Evolutionary conservation across 228 moss, liverwort and hornwort species (phyloP).

Genomic region (Sphagnum magellanicum): DNA sequence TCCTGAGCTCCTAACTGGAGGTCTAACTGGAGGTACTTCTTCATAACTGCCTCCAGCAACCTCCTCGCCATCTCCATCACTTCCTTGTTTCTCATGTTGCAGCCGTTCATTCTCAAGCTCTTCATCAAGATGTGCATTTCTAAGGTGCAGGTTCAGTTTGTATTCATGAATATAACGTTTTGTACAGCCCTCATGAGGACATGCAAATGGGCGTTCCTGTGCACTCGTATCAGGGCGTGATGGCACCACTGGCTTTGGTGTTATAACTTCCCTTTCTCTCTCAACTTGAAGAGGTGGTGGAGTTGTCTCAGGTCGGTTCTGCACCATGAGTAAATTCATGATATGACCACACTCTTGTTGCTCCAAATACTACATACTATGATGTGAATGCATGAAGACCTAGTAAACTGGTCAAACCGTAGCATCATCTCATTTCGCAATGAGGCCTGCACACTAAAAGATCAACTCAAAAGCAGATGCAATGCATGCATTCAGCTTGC

Average conservation of each 20-base stretch:
- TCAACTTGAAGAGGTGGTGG: constrained; percentile 43
- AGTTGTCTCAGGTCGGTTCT: too few relatives aligned
- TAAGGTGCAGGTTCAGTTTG: constrained; percentile 88
- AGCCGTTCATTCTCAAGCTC: constrained; percentile 26
- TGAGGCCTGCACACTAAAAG: too few relatives aligned
- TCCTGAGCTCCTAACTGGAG: constrained; percentile 24
- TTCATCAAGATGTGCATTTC: constrained; percentile 61
- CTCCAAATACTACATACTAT: too few relatives aligned
- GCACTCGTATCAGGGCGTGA: constrained; percentile 14
- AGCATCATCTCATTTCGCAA: too few relatives aligned
- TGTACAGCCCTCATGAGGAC: constrained; percentile 74
- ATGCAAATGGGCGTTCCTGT: constrained; percentile 74
- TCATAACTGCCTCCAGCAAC: constrained; percentile 67
- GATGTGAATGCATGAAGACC: too few relatives aligned
- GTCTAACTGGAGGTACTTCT: constrained; percentile 24
- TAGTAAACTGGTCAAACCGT: too few relatives aligned
- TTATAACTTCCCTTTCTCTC: constrained; percentile 16
- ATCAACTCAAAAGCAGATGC: too few relatives aligned
- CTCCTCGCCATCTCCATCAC: constrained; percentile 54
- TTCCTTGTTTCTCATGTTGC: constrained; percentile 34
- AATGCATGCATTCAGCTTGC: too few relatives aligned
- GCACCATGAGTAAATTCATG: too few relatives aligned
- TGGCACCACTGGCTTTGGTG: constrained; percentile 7
- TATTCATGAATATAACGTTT: constrained; percentile 96
- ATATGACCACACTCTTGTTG: too few relatives aligned